Conservation (phyloP, 208 protist species). For the Trypanosomatidae sp. region DNA sequence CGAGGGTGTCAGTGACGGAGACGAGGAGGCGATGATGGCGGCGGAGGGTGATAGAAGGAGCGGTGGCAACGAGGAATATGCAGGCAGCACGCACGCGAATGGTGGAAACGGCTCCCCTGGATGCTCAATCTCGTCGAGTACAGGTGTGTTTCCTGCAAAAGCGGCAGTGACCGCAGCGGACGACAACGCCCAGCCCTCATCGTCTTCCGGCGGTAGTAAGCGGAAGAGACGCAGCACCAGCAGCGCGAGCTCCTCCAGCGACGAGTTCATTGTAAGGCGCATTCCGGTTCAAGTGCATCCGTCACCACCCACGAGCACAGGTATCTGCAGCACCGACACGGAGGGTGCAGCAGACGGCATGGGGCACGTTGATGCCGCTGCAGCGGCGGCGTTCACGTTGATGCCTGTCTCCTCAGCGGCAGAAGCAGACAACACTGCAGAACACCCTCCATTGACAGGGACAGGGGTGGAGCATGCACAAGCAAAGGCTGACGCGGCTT, state of each 20-base stretch:
- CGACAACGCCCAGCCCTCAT: neutral
- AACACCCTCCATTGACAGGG: neutral
- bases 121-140: neutral
- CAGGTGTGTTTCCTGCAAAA: neutral
- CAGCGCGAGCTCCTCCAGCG: conserved; percentile 9
- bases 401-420: neutral
- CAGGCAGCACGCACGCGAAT: neutral
- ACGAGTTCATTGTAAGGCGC: conserved; percentile 4
- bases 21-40: neutral
- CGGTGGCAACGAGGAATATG: neutral
- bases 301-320: neutral
- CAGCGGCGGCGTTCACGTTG: neutral
- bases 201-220: neutral
- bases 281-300: neutral
- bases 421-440: neutral
- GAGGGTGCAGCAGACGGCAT: neutral
- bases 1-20: neutral
- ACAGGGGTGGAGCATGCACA: neutral
- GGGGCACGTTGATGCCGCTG: neutral
- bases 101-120: neutral
- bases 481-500: neutral
- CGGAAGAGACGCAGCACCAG: neutral
- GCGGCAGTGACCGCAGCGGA: neutral
- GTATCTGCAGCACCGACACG: neutral
- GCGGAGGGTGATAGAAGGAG: neutral